phyloP scores from a whole-genome alignment of 495 filamentous ascomycete species.

The Polyplosphaeria fusca region DNA sequence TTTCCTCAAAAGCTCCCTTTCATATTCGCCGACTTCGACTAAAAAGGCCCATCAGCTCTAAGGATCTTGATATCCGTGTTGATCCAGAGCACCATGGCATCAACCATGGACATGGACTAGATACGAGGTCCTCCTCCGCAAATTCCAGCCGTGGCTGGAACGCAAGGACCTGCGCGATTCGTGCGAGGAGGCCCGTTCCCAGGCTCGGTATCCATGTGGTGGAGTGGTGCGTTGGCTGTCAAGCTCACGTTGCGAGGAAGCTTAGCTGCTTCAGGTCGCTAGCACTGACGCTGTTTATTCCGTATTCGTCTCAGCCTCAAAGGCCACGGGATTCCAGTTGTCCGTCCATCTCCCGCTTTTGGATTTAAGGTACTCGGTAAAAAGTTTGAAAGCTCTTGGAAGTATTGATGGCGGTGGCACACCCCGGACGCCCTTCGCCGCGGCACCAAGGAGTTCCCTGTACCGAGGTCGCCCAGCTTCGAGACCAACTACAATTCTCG shows the following conservation, averaged over 20 bases:
- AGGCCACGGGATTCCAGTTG: neutral
- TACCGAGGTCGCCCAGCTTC: neutral
- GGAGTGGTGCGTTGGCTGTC: neutral
- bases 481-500: neutral
- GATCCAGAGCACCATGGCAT: no score
- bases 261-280: neutral
- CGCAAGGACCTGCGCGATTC: neutral
- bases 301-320: neutral
- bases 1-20: neutral
- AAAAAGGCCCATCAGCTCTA: no score
- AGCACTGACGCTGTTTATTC: neutral
- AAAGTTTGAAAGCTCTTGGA: constrained; percentile 13
- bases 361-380: neutral
- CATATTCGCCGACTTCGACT: no score
- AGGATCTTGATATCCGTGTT: no score
- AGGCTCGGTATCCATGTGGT: neutral
- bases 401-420: constrained; percentile 14
- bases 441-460: neutral
- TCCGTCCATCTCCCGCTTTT: neutral
- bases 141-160: neutral
- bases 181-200: neutral
- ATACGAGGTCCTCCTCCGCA: neutral
- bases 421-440: neutral
- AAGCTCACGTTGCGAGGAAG: neutral
- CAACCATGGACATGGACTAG: neutral